Evolutionary conservation across 73 alveolate species (phyloP), one percentile per base, ranked within the genome.

Genomic region (Paramecium biaurelia): DNA sequence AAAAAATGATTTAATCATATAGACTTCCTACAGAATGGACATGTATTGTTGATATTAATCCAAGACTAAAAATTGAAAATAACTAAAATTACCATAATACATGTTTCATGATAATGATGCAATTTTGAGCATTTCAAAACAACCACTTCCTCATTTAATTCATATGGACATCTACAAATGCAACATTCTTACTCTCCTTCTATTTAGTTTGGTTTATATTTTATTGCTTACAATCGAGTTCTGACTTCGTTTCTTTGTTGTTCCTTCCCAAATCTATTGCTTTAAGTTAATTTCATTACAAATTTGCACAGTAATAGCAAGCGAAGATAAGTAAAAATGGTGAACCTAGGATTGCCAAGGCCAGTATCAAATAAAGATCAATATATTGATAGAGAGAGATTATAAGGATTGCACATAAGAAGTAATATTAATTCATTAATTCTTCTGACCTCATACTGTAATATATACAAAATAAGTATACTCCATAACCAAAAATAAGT

Each of bases 71-170:
- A n/a, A 20, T 43, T 43, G 32, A 21, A 18, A 45, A 79, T 42
- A 43, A 37, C 18, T 1, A 43, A 24, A 53, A 53, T n/a, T 79
- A 79, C 90, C 90, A 43, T 79, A 79, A 79, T 79, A 79, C 90
- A 79, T 11, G 42, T 43, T 45, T 79, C 90, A 79, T 79, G 90
- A 45, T 30, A 63, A 79, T 79, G 90, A 79, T 79, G 90, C 47
- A 79, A 63, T 23, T 38, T 38, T 1, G 90, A 79, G 37, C 90
- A 79, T 23, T 79, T 47, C 14, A 79, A 30, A 21, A 79, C 49
- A 47, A 79, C 56, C 4, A 79, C 72, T 43, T 38, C 30, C 7
- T 79, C 90, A 79, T 79, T 42, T 14, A 79, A 47, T 79, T 79
- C 90, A 24, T 79, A 79, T 0, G 90, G 86, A 72, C 86, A 72